Base-by-base conservation (phyloP, 1,284 basidiomycete species). In the Cyathus olla region DNA sequence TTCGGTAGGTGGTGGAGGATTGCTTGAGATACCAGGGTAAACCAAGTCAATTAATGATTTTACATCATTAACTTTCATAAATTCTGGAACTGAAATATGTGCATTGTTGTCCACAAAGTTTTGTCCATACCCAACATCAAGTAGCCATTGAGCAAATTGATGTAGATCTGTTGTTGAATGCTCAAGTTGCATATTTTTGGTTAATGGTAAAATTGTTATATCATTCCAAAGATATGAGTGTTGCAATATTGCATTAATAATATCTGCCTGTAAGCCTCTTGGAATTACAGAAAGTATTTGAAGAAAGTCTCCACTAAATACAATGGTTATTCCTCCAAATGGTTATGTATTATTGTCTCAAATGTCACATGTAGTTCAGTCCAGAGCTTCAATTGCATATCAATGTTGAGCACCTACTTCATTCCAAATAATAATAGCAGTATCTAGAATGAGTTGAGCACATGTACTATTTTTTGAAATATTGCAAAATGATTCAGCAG, bases 221-320 rank as follows among this genome's bases (percentile, higher is more conserved):
- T n/a, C n/a, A n/a, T n/a, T 6, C 65, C 44, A n/a, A 75, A 55
- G 40, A 56, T 19, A 2, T 57, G 10, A 74, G 75, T 77, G 3
- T 77, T 49, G 2, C 55, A 47, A 3, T 72, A 76, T 13, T 60
- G 47, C 10, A 58, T 60, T 55, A 48, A 79, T 62, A 51, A 77
- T 73, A 2, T 75, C 69, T n/a, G n/a, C n/a, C n/a, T n/a, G n/a
- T n/a, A n/a, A n/a, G n/a, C n/a, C n/a, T n/a, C n/a, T n/a, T 10
- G 47, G 59, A 28, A 80, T 62, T 5, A 78, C 72, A 48, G 75
- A 72, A 10, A 78, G 65, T 2, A 66, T 49, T 19, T 61, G 37
- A 63, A 37, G 0, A 56, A 77, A 84, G 55, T 84, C 80, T 2
- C 82, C 83, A 40, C 79, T 75, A 64, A 83, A 76, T 0, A 84